Conservation (phyloP, 345 rosid species). For the Lumnitzera littorea region DNA sequence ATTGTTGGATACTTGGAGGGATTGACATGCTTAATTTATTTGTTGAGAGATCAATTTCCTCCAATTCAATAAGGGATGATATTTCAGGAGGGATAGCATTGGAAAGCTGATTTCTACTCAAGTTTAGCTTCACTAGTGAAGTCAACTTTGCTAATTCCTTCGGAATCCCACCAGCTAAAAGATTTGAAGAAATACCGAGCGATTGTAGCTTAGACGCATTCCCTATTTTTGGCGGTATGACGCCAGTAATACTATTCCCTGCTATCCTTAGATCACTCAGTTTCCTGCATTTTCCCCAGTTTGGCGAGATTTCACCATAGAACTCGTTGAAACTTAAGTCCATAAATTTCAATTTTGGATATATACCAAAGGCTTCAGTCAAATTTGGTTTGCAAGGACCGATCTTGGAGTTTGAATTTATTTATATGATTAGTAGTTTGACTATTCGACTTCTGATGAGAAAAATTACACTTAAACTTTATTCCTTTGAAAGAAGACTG, state of each 20-base stretch:
- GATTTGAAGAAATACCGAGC: not conserved
- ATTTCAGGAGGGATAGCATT: constrained; percentile 15
- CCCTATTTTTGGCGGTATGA: constrained; percentile 20
- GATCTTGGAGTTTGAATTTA: too few species aligned
- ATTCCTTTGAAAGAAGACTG: too few species aligned
- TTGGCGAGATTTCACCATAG: constrained; percentile 1
- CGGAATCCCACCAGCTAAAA: not conserved
- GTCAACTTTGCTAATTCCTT: constrained; percentile 5
- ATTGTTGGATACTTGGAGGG: not conserved
- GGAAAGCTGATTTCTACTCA: not conserved
- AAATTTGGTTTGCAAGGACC: too few species aligned
- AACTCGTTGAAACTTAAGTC: constrained; percentile 29
- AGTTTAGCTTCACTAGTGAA: not conserved
- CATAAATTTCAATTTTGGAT: constrained; percentile 14
- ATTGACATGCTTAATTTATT: constrained; percentile 14
- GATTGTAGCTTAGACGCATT: constrained; percentile 6
- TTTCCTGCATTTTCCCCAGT: too few species aligned
- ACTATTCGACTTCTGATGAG: too few species aligned
- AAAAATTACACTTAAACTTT: too few species aligned
- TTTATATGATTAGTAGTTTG: too few species aligned
- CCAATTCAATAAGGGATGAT: constrained; percentile 2
- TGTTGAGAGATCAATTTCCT: constrained; percentile 16
- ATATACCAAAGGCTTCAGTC: constrained; percentile 13
- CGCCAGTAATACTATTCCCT: too few species aligned
- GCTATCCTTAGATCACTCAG: too few species aligned